Evolutionary conservation across 208 protist genomes (phyloP).

Genomic region (Leishmania tropica): DNA sequence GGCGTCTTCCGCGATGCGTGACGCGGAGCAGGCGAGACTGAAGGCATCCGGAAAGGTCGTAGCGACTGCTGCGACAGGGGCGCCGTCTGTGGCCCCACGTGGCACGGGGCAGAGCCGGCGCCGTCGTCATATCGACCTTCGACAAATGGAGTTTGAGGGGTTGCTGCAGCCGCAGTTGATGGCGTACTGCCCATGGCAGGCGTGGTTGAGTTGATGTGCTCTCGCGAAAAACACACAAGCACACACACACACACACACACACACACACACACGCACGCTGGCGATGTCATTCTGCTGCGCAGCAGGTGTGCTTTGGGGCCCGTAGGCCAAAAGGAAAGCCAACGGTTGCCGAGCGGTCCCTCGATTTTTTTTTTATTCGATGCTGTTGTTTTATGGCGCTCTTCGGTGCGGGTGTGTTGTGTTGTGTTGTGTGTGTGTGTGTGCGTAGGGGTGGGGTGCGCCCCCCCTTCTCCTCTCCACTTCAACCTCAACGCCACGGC

Average conservation of each 20-base stretch:
- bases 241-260: no score
- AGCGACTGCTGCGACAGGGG: background rate
- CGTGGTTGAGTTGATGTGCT: slow-evolving; percentile 20
- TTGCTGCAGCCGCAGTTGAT: slow-evolving; percentile 62
- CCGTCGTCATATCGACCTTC: slow-evolving; percentile 40
- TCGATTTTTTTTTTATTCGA: no score
- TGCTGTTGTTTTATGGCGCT: no score
- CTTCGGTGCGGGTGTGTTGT: no score
- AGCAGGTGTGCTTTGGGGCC: background rate
- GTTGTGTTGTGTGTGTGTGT: no score
- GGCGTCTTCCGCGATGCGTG: background rate
- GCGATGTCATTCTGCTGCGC: background rate
- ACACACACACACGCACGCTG: background rate
- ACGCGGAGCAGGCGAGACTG: background rate
- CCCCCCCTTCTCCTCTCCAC: no score
- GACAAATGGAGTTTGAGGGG: slow-evolving; percentile 66
- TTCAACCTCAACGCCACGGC: no score
- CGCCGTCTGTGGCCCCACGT: background rate
- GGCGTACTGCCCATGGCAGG: slow-evolving; percentile 64
- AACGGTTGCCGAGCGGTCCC: background rate
- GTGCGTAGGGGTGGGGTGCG: no score
- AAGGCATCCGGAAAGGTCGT: background rate
- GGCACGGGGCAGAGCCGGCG: background rate
- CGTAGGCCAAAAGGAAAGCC: background rate
- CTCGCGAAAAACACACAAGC: background rate